Base-by-base conservation (phyloP, 2,329 filamentous ascomycete genomes). In the Ophiosphaerella narmari region DNA sequence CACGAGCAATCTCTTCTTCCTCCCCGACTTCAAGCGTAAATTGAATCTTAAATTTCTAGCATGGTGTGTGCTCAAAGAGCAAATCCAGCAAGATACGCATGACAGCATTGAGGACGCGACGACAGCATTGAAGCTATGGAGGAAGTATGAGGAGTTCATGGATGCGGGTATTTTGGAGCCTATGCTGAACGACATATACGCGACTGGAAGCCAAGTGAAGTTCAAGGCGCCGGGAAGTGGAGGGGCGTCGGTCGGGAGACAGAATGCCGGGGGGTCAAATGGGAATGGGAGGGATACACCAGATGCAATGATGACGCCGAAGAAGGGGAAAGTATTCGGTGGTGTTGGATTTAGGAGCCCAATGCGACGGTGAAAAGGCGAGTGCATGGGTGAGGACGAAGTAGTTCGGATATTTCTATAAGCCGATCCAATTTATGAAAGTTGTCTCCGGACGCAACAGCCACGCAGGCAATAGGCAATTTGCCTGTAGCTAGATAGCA, bases 91-190 rank as follows among this genome's bases (percentile, higher is more conserved):
- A 66, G 89, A 91, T 59, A 91, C 87, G 6, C 95, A 99, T 74
- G 94, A 99, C 74, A 93, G 88, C 9, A 95, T 99, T 60, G 94
- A 97, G 73, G 94, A 99, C 71, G 92, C 94, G 0, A 83, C 89
- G 23, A 97, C 93, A 35, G 94, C 95, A 0, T 80, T 97, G 35
- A 90, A 91, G 69, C 79, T 99, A 7, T 99, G 84, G 82, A 83
- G 88, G 38, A 97, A 96, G 72, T 97, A 91, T 73, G 82, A 90
- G 56, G 92, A 97, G 75, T 97, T 90, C 65, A 80, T 88, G 44
- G 91, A 95, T 60, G 91, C 90, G 0, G 93, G 92, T 0, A 86
- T 96, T 4, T 77, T 96, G 43, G 87, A 94, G 63, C 79, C 85
- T 32, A 94, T 94, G 78, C 81, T 97, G 40, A 86, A 91, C 67